These are phyloP conservation scores for Stentor coeruleus DNA, from an alignment of 73 alveolate genomes.

Conservation along the genomic window DNA sequence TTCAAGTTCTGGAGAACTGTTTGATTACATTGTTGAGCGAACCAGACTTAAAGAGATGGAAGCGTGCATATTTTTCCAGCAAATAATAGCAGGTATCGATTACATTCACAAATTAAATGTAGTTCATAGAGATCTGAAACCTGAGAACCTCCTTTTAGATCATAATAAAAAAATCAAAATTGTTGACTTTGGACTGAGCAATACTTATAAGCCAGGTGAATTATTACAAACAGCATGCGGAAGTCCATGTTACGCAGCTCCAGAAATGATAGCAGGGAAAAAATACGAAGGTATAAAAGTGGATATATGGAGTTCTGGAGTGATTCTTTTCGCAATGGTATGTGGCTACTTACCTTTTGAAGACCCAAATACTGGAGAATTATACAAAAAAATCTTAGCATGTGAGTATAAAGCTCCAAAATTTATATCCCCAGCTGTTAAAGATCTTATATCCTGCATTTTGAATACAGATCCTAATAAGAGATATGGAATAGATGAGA, in stretches of 20 bases:
- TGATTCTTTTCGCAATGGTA: slow-evolving; percentile 91
- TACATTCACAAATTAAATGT: slow-evolving; percentile 66
- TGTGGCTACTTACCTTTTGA: slow-evolving; percentile 97
- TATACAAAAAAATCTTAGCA: slow-evolving; percentile 69
- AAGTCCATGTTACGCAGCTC: slow-evolving; percentile 98
- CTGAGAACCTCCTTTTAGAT: slow-evolving; percentile 92
- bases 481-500: slow-evolving; percentile 71
- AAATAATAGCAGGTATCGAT: slow-evolving; percentile 71
- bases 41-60: slow-evolving; percentile 52
- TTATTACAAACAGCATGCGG: slow-evolving; percentile 94
- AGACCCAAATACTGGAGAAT: slow-evolving; percentile 75
- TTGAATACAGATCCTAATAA: slow-evolving; percentile 81
- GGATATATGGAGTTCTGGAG: slow-evolving; percentile 97
- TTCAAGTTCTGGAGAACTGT: slow-evolving; percentile 44
- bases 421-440: slow-evolving; percentile 28
- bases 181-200: slow-evolving; percentile 33
- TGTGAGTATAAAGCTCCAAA: slow-evolving; percentile 38
- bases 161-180: slow-evolving; percentile 68
- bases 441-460: slow-evolving; percentile 73
- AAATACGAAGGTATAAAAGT: slow-evolving; percentile 86
- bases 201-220: slow-evolving; percentile 35
- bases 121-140: slow-evolving; percentile 90
- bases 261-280: slow-evolving; percentile 90
- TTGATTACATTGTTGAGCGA: slow-evolving; percentile 43
- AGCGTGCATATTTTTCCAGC: slow-evolving; percentile 64